phyloP scores from a whole-genome alignment of 1,284 basidiomycete species.

The Ceratobasidium papillatum region DNA sequence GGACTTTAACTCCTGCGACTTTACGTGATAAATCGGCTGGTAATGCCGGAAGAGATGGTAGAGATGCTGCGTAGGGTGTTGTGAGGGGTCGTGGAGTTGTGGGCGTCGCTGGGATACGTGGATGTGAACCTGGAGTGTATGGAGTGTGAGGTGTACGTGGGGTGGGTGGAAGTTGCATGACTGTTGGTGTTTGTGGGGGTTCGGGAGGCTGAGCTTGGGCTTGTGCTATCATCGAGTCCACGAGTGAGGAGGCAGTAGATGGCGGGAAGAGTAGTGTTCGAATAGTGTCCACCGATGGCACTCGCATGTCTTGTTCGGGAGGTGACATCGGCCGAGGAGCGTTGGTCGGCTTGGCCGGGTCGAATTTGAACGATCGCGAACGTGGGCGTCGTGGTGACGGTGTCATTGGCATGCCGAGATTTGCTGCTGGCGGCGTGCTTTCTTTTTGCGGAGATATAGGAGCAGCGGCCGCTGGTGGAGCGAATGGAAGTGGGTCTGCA shows the following conservation, averaged over 20 bases:
- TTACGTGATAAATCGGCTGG: slow-evolving; percentile 24
- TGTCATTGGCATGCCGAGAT: not conserved
- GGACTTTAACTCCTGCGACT: slow-evolving; percentile 21
- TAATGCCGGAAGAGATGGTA: slow-evolving; percentile 10
- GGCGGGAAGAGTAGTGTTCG: slow-evolving; percentile 7
- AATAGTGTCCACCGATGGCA: not conserved
- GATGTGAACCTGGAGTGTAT: not conserved
- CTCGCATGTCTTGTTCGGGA: slow-evolving; percentile 10
- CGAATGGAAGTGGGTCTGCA: slow-evolving; percentile 26
- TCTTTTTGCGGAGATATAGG: not conserved
- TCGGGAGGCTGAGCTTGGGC: not conserved
- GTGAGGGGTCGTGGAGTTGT: slow-evolving; percentile 28
- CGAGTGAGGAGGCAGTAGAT: not conserved
- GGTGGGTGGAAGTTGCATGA: not conserved
- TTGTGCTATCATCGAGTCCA: not conserved
- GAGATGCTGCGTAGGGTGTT: slow-evolving; percentile 1
- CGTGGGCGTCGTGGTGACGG: not conserved
- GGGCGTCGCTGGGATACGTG: slow-evolving; percentile 8
- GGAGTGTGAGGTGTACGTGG: slow-evolving; percentile 3
- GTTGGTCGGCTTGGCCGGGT: slow-evolving; percentile 4
- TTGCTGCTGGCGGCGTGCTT: not conserved
- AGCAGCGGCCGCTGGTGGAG: slow-evolving; percentile 5
- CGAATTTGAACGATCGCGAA: slow-evolving; percentile 13
- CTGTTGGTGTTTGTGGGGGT: not conserved
- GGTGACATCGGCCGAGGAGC: slow-evolving; percentile 21